Evolutionary conservation across 352 stramenopile species (phyloP), one percentile per base, ranked within the genome.

Genomic region (Globisporangium cystogenes): DNA sequence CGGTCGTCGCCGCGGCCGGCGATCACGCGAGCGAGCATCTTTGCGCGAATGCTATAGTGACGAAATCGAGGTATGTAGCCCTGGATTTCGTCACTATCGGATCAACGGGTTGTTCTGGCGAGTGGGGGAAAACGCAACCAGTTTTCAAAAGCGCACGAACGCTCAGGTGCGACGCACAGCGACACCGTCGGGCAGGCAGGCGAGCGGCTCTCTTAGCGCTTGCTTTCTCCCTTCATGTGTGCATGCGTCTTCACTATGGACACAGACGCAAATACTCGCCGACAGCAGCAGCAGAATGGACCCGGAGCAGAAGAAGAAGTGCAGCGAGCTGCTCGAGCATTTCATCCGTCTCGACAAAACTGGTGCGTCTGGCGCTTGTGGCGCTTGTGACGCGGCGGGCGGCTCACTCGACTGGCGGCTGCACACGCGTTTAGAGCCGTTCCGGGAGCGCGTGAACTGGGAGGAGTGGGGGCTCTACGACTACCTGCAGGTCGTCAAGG

Each of bases 401-500:
- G 31, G 14, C n/a, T 20, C 12, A 20, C 16, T 16, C 23, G 11
- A 3, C 21, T 39, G 7, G 18, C 26, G 39, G 27, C 43, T 36
- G 1, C 0, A 18, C 41, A 15, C 27, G 39, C 7, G n/a, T 16
- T 18, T 51, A 91, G 83, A 92, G 55, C 74, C 83, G 1, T 94
- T 94, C 54, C 82, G 72, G 23, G 81, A 94, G 70, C 83, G 83
- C 57, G 83, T 94, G 51, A 94, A 94, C 67, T 94, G 83, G 83
- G 83, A 94, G 56, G 83, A 94, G 57, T 94, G 81, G 82, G 82
- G 80, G 10, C 74, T 97, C 15, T 87, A 91, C 49, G 88, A 96
- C 73, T 97, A 97, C 70, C 63, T 94, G 37, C 72, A 94, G 57
- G 74, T 96, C 46, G 82, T 97, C 35, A 97, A 97, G 59, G 76